These are phyloP conservation scores for Jimgerdemannia flammicorona DNA, from an alignment of 192 early-diverging fungal genomes.

Conservation along the genomic window DNA sequence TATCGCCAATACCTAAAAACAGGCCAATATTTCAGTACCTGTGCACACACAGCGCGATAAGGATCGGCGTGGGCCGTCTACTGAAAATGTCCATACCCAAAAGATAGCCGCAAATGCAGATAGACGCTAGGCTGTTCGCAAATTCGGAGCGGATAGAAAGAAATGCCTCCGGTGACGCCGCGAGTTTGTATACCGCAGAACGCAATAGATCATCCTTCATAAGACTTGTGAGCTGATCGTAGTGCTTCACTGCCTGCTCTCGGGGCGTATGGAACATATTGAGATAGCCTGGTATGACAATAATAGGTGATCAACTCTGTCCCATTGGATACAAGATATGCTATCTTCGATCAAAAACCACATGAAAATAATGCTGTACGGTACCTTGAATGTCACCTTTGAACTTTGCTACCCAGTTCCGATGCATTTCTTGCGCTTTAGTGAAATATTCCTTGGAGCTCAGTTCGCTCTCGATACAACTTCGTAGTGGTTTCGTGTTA, in stretches of 20 bases:
- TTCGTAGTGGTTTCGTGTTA: conserved; percentile 62
- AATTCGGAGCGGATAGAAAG: conserved; percentile 64
- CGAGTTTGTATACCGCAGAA: conserved; percentile 52
- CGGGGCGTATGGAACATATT: conserved; percentile 48
- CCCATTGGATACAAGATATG: too few relatives aligned
- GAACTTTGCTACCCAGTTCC: conserved; percentile 42
- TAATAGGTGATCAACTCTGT: too few relatives aligned
- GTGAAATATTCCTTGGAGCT: conserved; percentile 35
- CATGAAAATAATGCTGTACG: neutral
- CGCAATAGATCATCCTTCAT: conserved; percentile 45
- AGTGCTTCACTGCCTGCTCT: conserved; percentile 46
- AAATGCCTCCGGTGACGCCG: conserved; percentile 70
- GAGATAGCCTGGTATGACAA: conserved; percentile 43
- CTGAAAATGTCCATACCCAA: conserved; percentile 38
- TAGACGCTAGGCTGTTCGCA: conserved; percentile 62
- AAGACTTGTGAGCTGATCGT: conserved; percentile 33
- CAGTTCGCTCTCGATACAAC: conserved; percentile 53
- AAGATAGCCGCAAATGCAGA: conserved; percentile 69
- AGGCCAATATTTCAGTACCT: neutral
- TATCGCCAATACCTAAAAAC: conserved; percentile 65
- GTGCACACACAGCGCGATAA: too few relatives aligned
- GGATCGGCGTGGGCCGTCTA: too few relatives aligned
- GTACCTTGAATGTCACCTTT: conserved; percentile 44
- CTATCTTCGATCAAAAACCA: neutral
- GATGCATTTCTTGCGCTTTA: conserved; percentile 39